Conservation (phyloP, 108 stramenopile species). For the Conticribra weissflogii region DNA sequence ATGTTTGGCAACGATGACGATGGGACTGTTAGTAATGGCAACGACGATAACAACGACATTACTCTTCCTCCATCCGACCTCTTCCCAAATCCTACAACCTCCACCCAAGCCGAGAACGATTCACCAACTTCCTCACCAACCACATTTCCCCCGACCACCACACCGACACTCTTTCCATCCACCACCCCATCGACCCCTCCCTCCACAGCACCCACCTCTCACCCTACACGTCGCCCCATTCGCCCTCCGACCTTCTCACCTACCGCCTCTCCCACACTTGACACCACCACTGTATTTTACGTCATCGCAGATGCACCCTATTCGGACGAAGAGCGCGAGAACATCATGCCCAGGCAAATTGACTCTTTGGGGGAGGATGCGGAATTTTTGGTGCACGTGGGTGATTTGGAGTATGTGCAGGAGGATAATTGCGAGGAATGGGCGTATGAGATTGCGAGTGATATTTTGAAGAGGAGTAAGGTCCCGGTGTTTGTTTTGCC, state of each 20-base stretch:
- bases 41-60: no score
- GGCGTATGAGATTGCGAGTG: conserved; percentile 43
- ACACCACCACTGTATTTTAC: conserved; percentile 56
- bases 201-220: background rate
- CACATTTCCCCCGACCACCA: background rate
- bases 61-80: no score
- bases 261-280: background rate
- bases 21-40: no score
- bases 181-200: background rate
- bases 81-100: no score
- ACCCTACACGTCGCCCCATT: background rate
- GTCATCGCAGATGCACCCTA: conserved; percentile 73
- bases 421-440: conserved; percentile 51
- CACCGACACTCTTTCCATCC: background rate
- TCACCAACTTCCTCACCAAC: background rate
- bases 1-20: no score
- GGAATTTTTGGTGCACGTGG: conserved; percentile 76
- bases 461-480: conserved; percentile 35
- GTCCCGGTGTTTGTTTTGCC: conserved; percentile 70
- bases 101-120: no score
- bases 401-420: conserved; percentile 65
- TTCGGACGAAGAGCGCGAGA: conserved; percentile 40
- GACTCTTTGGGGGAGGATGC: conserved; percentile 50
- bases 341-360: conserved; percentile 48
- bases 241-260: background rate